phyloP scores from a whole-genome alignment of 805 yeast genomes.

The Hanseniaspora occidentalis region DNA sequence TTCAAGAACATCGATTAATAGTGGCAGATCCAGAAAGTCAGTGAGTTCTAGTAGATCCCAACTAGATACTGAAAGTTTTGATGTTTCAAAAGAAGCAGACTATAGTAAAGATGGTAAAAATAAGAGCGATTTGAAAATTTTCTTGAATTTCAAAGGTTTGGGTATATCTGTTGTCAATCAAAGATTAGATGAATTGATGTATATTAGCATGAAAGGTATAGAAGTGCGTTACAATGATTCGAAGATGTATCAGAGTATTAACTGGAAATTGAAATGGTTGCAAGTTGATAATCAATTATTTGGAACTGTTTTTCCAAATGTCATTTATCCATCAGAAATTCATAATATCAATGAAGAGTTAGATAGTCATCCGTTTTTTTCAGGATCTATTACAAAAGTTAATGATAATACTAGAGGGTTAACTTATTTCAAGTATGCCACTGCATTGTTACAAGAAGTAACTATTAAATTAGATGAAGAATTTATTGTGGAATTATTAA shows the following conservation, averaged over 20 bases:
- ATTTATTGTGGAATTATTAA: constrained; percentile 68
- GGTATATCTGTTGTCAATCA: constrained; percentile 77
- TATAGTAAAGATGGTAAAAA: constrained; percentile 35
- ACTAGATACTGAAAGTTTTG: constrained; percentile 3
- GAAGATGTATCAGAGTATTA: constrained; percentile 66
- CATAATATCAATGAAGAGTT: constrained; percentile 76
- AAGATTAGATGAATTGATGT: constrained; percentile 64
- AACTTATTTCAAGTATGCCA: constrained; percentile 79
- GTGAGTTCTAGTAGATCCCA: not conserved
- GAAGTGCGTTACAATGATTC: constrained; percentile 76
- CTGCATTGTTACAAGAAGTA: constrained; percentile 78
- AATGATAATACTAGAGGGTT: constrained; percentile 90
- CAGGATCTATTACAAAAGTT: constrained; percentile 71
- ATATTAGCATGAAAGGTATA: constrained; percentile 69
- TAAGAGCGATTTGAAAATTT: constrained; percentile 19
- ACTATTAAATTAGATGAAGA: constrained; percentile 91
- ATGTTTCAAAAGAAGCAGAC: constrained; percentile 25
- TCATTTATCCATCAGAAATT: constrained; percentile 79
- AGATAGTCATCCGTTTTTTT: constrained; percentile 81
- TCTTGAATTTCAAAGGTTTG: constrained; percentile 65
- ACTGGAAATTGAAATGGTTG: constrained; percentile 82
- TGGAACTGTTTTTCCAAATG: constrained; percentile 79
- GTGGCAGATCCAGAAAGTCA: not conserved
- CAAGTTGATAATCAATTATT: constrained; percentile 87
- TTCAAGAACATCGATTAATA: not conserved